phyloP scores from a whole-genome alignment of 306 rosid species.

The Canavalia ensiformis region DNA sequence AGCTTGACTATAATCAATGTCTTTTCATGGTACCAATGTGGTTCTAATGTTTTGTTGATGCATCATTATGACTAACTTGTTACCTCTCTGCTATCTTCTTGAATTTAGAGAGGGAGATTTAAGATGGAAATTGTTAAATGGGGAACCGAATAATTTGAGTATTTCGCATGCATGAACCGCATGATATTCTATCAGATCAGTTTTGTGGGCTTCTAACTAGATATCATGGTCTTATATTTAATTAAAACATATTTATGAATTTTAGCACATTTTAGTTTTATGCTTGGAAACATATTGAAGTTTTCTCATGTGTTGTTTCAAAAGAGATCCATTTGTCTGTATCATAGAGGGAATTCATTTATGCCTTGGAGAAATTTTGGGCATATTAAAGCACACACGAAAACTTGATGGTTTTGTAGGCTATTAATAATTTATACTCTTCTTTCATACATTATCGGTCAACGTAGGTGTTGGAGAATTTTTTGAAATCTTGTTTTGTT shows the following conservation, averaged over 20 bases:
- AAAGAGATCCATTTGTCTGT: neutral
- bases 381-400: neutral
- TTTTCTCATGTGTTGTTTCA: constrained; percentile 6
- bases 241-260: neutral
- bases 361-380: neutral
- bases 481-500: constrained; percentile 16
- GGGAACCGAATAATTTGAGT: too few species aligned
- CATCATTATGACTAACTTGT: neutral
- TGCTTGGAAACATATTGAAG: constrained; percentile 4
- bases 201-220: neutral
- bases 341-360: neutral
- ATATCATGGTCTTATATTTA: constrained; percentile 27
- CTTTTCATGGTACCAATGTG: neutral
- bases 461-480: constrained; percentile 6
- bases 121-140: too few species aligned
- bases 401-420: constrained; percentile 3
- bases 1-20: neutral
- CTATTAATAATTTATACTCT: constrained; percentile 9
- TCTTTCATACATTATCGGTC: neutral
- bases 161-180: too few species aligned
- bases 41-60: constrained; percentile 29
- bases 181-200: too few species aligned
- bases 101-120: too few species aligned
- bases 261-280: constrained; percentile 2
- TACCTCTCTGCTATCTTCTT: neutral